Conservation (phyloP, 768 basidiomycete species). For the Boletus coccyginus region DNA sequence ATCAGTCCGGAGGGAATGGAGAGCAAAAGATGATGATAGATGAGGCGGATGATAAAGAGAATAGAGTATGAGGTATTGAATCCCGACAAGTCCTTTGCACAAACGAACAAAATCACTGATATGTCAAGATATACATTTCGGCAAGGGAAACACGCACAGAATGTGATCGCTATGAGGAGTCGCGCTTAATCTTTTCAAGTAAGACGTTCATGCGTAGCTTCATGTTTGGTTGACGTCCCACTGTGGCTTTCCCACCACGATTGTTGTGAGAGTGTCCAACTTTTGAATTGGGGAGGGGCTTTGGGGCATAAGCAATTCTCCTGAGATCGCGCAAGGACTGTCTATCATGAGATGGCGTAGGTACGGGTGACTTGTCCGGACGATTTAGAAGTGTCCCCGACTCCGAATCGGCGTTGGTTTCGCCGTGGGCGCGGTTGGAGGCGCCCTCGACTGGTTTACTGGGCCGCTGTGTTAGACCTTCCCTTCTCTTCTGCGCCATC, state of each 20-base stretch:
- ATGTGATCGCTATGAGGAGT: slow-evolving; percentile 36
- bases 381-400: not conserved
- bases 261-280: slow-evolving; percentile 28
- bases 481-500: slow-evolving; percentile 64
- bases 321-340: slow-evolving; percentile 57
- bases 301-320: slow-evolving; percentile 58
- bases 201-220: slow-evolving; percentile 82
- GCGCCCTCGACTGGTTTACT: not conserved
- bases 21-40: slow-evolving; percentile 40
- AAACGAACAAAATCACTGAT: not conserved
- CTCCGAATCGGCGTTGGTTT: not conserved
- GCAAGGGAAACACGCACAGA: not conserved
- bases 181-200: slow-evolving; percentile 80
- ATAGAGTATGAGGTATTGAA: slow-evolving; percentile 42
- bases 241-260: slow-evolving; percentile 29
- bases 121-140: not conserved
- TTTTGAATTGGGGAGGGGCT: slow-evolving; percentile 58
- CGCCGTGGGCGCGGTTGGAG: not conserved
- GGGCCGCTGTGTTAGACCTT: slow-evolving; percentile 29
- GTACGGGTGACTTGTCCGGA: not conserved
- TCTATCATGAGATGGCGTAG: slow-evolving; percentile 7
- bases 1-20: slow-evolving; percentile 24
- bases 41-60: slow-evolving; percentile 49
- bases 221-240: slow-evolving; percentile 64
- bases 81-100: not conserved